Base-by-base conservation (phyloP, 345 rosid genomes). In the Hirschfeldia incana region DNA sequence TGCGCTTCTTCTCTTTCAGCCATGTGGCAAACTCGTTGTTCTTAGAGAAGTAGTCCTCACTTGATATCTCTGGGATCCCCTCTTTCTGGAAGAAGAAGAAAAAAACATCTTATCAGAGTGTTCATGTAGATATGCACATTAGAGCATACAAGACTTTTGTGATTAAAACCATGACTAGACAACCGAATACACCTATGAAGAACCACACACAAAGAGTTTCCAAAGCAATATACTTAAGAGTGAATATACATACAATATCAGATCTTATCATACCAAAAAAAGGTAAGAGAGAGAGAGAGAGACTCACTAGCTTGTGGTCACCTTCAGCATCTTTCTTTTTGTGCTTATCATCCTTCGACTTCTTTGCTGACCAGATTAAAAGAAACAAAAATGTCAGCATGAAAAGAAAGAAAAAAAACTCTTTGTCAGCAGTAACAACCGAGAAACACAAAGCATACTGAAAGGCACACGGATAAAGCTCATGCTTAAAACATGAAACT, bases 11-110 rank as follows among this genome's bases (percentile, higher is more conserved):
- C 73, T 94, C 98, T 86, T 84, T 89, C 73, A 94, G 86, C 98
- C 97, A 94, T 46, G 95, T 88, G 11, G 97, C 87, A 69, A 92
- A 94, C 83, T 94, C 98, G 4, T 90, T 92, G 64, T 90, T 94
- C 89, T 92, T 94, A 5, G 89, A 79, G 83, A 88, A 92, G 87
- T 94, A 94, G 86, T 94, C 97, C 9, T 92, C 98, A 0, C 53
- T 80, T 2, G 97, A 83, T 42, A 94, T 83, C 89, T 91, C 91
- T 72, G 82, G 86, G 70, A 92, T 57, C 42, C 89, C 88, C 63
- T 72, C 65, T 79, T 86, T 86, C 97, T 92, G 85, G 49, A 73
- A 60, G 32, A 55, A 30, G 6, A 21, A 53, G 13, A 17, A 13
- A 27, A 6, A n/a, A 13, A 39, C 11, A 51, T 12, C 69, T 16